These are phyloP conservation scores for Lathyrus sativus DNA, from an alignment of 306 rosid species.

Conservation along the genomic window DNA sequence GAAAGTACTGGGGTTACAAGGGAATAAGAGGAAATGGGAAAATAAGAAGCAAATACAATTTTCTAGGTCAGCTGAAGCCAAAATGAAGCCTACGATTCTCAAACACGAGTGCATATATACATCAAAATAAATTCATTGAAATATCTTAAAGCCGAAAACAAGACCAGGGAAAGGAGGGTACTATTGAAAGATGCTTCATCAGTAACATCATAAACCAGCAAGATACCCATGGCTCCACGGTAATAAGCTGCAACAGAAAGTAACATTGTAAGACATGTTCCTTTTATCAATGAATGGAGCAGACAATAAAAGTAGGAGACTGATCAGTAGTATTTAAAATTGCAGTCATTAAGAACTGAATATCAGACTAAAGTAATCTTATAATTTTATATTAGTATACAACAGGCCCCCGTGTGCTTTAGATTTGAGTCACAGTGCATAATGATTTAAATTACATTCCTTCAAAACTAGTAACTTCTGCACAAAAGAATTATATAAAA, in stretches of 20 bases:
- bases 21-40: neutral
- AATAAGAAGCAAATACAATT: constrained; percentile 29
- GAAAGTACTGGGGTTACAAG: neutral
- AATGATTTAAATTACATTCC: constrained; percentile 26
- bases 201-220: constrained; percentile 84
- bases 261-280: constrained; percentile 33
- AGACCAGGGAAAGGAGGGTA: constrained; percentile 47
- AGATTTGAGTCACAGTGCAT: neutral
- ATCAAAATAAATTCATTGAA: constrained; percentile 29
- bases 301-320: constrained; percentile 5
- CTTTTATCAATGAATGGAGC: constrained; percentile 20
- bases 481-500: neutral
- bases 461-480: neutral
- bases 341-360: no score
- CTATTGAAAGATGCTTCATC: constrained; percentile 86
- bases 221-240: constrained; percentile 91
- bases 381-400: constrained; percentile 17
- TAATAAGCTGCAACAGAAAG: constrained; percentile 71
- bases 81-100: constrained; percentile 6
- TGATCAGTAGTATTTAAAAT: no score
- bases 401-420: neutral
- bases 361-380: neutral
- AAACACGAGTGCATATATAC: constrained; percentile 24
- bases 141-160: constrained; percentile 27
- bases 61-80: constrained; percentile 9